Percentiles rank a stretch among this genome's conserved stretches.
Evolutionary conservation across 192 early-diverging fungal species (phyloP).

Genomic region (Geranomyces variabilis): DNA sequence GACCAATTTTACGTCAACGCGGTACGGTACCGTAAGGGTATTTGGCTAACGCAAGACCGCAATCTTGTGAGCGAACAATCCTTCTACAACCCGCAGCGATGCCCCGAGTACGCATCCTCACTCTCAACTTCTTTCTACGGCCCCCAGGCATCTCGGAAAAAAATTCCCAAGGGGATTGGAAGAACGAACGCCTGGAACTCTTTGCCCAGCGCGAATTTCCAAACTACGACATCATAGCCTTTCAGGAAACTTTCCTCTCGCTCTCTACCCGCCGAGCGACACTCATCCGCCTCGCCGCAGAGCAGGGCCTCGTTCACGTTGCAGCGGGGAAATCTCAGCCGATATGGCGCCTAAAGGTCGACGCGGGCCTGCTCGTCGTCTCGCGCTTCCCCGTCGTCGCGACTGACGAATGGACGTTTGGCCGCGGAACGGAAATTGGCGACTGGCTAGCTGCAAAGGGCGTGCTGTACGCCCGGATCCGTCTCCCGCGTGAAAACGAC

Average conservation of each 20-base stretch:
- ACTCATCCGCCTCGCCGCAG: slow-evolving; percentile 34
- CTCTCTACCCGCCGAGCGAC: slow-evolving; percentile 56
- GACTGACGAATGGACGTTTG: slow-evolving; percentile 60
- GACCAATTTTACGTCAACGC: too few relatives aligned
- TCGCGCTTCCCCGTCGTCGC: slow-evolving; percentile 66
- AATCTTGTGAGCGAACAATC: neutral
- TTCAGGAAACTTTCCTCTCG: slow-evolving; percentile 82
- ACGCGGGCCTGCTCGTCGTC: slow-evolving; percentile 75
- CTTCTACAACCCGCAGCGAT: slow-evolving; percentile 24
- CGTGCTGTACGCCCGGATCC: slow-evolving; percentile 70
- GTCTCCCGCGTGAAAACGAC: slow-evolving; percentile 32
- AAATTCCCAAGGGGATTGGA: slow-evolving; percentile 37
- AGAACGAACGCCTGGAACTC: slow-evolving; percentile 19
- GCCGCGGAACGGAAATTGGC: slow-evolving; percentile 52
- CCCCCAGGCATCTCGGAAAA: slow-evolving; percentile 26
- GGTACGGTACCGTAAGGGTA: too few relatives aligned
- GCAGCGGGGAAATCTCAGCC: slow-evolving; percentile 61
- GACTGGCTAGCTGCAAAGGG: slow-evolving; percentile 70
- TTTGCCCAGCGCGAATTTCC: slow-evolving; percentile 26
- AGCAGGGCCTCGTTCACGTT: slow-evolving; percentile 32
- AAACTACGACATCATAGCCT: slow-evolving; percentile 73
- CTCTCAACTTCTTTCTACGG: slow-evolving; percentile 35
- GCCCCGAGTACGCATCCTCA: slow-evolving; percentile 39
- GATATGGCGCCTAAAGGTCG: slow-evolving; percentile 64
- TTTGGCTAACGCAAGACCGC: too few relatives aligned